These are phyloP conservation scores for Petunia hybrid DNA, from an alignment of 305 asterid species.

Conservation along the genomic window DNA sequence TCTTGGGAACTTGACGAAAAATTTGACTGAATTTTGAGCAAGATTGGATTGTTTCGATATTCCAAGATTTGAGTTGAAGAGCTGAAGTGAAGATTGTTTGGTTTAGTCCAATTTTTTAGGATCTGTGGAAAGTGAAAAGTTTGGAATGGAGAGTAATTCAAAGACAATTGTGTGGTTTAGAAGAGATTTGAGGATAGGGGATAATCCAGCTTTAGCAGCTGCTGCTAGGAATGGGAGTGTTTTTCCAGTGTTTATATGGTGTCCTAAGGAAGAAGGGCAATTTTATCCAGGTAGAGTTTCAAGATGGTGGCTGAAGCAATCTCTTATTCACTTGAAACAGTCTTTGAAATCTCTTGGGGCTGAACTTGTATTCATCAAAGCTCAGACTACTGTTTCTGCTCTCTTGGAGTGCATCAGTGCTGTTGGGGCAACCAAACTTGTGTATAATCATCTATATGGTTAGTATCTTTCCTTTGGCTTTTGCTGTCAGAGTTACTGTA, in stretches of 20 bases:
- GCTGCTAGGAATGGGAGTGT: constrained; percentile 81
- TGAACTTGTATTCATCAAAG: constrained; percentile 65
- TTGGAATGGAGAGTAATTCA: constrained; percentile 61
- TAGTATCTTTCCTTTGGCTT: constrained; percentile 29
- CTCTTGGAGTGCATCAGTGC: constrained; percentile 65
- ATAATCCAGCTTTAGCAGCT: constrained; percentile 89
- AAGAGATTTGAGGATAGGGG: constrained; percentile 95
- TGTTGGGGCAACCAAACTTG: constrained; percentile 79
- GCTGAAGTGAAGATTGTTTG: constrained; percentile 20
- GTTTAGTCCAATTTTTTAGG: constrained; percentile 26
- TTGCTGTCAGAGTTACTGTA: neutral
- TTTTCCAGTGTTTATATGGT: constrained; percentile 84
- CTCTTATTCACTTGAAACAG: constrained; percentile 72
- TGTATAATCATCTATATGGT: constrained; percentile 91
- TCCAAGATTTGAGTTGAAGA: constrained; percentile 12
- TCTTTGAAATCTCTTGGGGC: constrained; percentile 87
- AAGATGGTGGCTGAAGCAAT: constrained; percentile 95
- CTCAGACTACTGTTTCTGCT: constrained; percentile 74
- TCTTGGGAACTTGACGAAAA: neutral
- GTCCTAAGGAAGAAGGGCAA: constrained; percentile 87
- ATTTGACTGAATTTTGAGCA: constrained; percentile 3
- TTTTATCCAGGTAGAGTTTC: constrained; percentile 91
- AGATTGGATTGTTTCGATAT: constrained; percentile 15
- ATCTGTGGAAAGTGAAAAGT: constrained; percentile 33
- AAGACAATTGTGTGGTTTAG: constrained; percentile 90